Evolutionary conservation across 1,139 yeast species (phyloP).

Genomic region (Kurtzmaniella quercitrusa): DNA sequence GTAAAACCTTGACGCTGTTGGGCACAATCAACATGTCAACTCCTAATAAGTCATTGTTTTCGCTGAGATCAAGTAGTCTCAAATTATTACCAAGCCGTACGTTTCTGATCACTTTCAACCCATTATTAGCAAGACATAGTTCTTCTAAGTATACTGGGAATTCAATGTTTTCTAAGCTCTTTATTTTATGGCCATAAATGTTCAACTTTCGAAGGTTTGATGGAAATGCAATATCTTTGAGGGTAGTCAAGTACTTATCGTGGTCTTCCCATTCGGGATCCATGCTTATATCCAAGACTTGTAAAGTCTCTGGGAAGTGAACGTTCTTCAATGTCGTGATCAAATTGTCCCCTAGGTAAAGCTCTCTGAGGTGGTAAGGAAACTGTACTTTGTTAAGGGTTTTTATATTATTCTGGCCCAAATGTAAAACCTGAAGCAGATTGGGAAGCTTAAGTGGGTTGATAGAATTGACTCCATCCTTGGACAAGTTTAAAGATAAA

Average conservation of each 20-base stretch:
- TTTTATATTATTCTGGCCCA: conserved; percentile 41
- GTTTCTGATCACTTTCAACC: conserved; percentile 33
- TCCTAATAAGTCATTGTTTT: conserved; percentile 37
- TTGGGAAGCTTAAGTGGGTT: conserved; percentile 44
- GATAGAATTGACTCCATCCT: conserved; percentile 43
- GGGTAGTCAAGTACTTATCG: conserved; percentile 40
- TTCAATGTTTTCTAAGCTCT: conserved; percentile 35
- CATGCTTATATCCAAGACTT: conserved; percentile 40
- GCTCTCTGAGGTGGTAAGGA: conserved; percentile 31
- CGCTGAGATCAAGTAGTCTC: conserved; percentile 36
- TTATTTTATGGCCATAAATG: conserved; percentile 39
- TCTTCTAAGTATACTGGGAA: conserved; percentile 31
- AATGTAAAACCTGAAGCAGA: conserved; percentile 32
- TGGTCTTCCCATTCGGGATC: conserved; percentile 39
- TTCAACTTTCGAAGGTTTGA: conserved; percentile 31
- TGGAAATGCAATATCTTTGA: conserved; percentile 42
- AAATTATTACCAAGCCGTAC: conserved; percentile 34
- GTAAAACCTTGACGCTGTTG: conserved; percentile 32
- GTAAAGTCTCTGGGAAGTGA: conserved; percentile 33
- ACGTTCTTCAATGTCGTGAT: conserved; percentile 45
- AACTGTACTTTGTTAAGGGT: conserved; percentile 43
- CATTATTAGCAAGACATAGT: conserved; percentile 38
- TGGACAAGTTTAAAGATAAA: conserved; percentile 30
- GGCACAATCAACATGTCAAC: conserved; percentile 39
- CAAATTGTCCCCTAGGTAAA: conserved; percentile 40